Conservation (phyloP, 352 stramenopile genomes). For the Globisporangium middletonii region DNA sequence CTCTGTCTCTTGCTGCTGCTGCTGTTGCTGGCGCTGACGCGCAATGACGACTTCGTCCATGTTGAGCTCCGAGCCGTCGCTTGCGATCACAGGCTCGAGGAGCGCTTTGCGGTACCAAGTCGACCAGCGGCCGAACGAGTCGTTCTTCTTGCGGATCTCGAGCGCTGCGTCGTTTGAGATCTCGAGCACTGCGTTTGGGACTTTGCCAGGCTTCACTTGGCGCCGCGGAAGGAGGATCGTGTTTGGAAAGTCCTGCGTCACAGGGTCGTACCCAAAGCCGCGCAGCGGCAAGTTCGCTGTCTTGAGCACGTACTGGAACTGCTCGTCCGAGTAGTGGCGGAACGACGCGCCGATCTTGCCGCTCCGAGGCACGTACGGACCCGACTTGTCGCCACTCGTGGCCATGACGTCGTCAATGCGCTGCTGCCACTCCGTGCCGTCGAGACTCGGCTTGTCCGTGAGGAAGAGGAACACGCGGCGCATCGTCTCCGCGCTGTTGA, state of each 20-base stretch:
- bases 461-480: slow-evolving; percentile 81
- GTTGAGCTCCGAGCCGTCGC: slow-evolving; percentile 74
- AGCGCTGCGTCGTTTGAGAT: slow-evolving; percentile 53
- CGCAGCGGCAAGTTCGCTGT: slow-evolving; percentile 69
- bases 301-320: slow-evolving; percentile 81
- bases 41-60: slow-evolving; percentile 75
- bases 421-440: slow-evolving; percentile 73
- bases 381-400: slow-evolving; percentile 48
- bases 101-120: slow-evolving; percentile 79
- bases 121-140: slow-evolving; percentile 69
- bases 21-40: slow-evolving; percentile 17
- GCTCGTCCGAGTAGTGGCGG: slow-evolving; percentile 72
- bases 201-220: slow-evolving; percentile 72
- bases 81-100: slow-evolving; percentile 71
- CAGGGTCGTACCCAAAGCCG: slow-evolving; percentile 83
- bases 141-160: slow-evolving; percentile 76
- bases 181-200: slow-evolving; percentile 33
- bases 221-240: slow-evolving; percentile 66
- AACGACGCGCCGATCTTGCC: slow-evolving; percentile 85
- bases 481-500: slow-evolving; percentile 51
- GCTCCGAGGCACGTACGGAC: slow-evolving; percentile 78
- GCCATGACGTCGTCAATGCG: slow-evolving; percentile 62
- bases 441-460: slow-evolving; percentile 42
- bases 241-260: slow-evolving; percentile 71
- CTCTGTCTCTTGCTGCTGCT: slow-evolving; percentile 6